Base-by-base conservation (phyloP, 306 rosid species). In the Vigna radiata region DNA sequence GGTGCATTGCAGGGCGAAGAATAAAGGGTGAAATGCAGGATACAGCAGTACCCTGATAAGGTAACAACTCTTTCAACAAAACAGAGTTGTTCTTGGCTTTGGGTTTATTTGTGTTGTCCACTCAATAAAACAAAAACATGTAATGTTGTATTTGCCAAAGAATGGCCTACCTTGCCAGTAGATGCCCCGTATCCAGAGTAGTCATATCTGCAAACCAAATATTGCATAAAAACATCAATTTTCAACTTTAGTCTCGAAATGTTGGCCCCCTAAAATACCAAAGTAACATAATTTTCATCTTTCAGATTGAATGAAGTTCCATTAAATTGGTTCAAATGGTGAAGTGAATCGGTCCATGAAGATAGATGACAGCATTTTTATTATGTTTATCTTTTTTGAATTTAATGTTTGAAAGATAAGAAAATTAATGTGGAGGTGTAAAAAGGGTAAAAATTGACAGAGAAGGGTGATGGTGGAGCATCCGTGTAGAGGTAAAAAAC, bases 171-270 rank as follows among this genome's bases (percentile, higher is more conserved):
- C 94, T 88, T 87, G 81, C 99, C 99, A 21, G 96, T 88, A 63
- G 99, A 96, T 86, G 97, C 98, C 79, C 99, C 99, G 78, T 96
- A 96, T 58, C 99, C 99, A 84, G 98, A 96, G 79, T 91, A 96
- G 83, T 96, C 99, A 77, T 91, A 96, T 81, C 99, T 96, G 98
- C 89, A 88, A 66, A 81, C 18, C 73, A 81, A 71, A 78, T 67
- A 58, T 78, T 74, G 73, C 50, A 33, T 59, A 72, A 83, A 73
- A 48, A 44, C 2, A 70, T 83, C 48, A 82, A 73, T 48, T 68
- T 60, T 64, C 60, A 72, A 68, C 49, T 58, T 43, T 66, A 79
- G 31, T 46, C 56, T 62, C 64, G 60, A 66, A 52, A 69, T 69
- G 44, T 60, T 52, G 49, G 69, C 21, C 76, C 47, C 46, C 47